Base-by-base conservation (phyloP, 148 eudicot genomes). In the Camellia granthamiana region DNA sequence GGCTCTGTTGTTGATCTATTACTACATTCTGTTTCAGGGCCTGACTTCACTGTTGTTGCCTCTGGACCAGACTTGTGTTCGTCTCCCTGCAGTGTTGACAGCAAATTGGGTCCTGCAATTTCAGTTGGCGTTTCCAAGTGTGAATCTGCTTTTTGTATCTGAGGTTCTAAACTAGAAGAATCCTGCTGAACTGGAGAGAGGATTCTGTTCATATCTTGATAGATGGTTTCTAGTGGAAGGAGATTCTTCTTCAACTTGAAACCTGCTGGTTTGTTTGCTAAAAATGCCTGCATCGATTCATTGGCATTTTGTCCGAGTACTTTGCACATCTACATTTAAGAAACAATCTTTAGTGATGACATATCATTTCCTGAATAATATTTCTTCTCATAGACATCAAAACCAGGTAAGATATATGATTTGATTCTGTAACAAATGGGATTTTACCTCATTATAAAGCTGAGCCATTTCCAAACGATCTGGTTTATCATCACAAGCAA, bases 401-500 rank as follows among this genome's bases (percentile, higher is more conserved):
- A 41, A 30, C 52, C n/a, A 47, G 6, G 43, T 47, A 12, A 59
- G 30, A 74, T 15, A 72, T 19, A 54, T 9, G 13, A 72, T 54
- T 71, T 14, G 2, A n/a, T 16, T 4, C 1, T 38, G 51, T 18
- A 19, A 74, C 42, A 64, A 7, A 9, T 8, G 52, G 52, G 74
- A 74, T 38, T 6, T 78, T 83, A 91, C 97, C 95, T 93, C 89
- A 78, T 93, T 91, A 72, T 90, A 93, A 74, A 89, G 87, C 62
- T 80, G 74, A 72, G 89, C 88, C 83, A 90, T 81, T 74, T 83
- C 84, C 81, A 88, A 80, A 42, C 92, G 92, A 67, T 90, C 86
- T 9, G 85, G 78, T 46, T 87, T 88, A 56, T 81, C 76, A 69
- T 90, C 92, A 78, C 79, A 84, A 51, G 83, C 83, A 77, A 83